phyloP scores from a whole-genome alignment of 306 rosid genomes.

The Quercus alba region DNA sequence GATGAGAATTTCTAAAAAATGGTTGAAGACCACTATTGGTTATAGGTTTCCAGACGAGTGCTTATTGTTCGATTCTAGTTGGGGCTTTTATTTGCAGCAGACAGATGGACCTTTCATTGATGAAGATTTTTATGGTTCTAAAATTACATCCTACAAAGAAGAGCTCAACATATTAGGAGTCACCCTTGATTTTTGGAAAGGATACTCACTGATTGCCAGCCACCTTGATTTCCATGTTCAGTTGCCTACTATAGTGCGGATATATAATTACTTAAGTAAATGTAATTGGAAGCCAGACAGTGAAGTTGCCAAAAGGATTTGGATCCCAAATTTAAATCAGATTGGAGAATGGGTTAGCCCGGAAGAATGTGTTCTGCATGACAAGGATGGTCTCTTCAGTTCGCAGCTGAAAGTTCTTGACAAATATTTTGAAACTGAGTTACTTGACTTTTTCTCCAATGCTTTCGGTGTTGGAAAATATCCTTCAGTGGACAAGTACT shows the following conservation, averaged over 20 bases:
- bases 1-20: conserved; percentile 33
- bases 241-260: conserved; percentile 13
- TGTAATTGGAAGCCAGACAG: conserved; percentile 48
- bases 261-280: conserved; percentile 41
- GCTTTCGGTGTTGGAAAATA: conserved; percentile 32
- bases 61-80: conserved; percentile 45
- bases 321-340: conserved; percentile 40
- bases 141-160: conserved; percentile 34
- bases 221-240: conserved; percentile 40
- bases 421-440: conserved; percentile 25
- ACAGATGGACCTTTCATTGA: conserved; percentile 75
- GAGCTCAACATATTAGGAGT: conserved; percentile 64
- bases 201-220: conserved; percentile 41
- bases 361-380: conserved; percentile 49
- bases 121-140: conserved; percentile 41
- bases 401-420: conserved; percentile 10
- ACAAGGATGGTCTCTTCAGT: conserved; percentile 52
- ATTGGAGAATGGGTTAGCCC: conserved; percentile 43
- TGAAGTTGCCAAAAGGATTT: conserved; percentile 33
- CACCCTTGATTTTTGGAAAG: conserved; percentile 27
- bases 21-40: conserved; percentile 68
- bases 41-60: conserved; percentile 48
- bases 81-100: conserved; percentile 35
- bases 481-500: conserved; percentile 57
- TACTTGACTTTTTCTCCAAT: conserved; percentile 41